Conservation (phyloP, 257 asterid species). For the Plantago ovata region DNA sequence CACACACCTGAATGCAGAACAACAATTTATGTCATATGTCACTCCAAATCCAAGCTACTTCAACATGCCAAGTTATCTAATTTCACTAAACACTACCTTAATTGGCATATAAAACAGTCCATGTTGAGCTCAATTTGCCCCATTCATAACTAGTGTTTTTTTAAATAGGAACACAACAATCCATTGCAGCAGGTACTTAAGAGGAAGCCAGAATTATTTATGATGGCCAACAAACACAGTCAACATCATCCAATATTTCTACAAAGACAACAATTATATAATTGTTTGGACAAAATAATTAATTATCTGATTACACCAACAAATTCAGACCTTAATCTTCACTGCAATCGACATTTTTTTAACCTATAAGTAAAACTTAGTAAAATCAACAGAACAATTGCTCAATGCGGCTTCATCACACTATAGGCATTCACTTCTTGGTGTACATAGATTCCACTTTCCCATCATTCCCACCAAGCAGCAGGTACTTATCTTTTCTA, state of each 20-base stretch:
- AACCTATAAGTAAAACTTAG: neutral
- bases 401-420: neutral
- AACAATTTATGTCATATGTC: too few species aligned
- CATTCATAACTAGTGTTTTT: too few species aligned
- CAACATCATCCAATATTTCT: slow-evolving; percentile 1
- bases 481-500: slow-evolving; percentile 89
- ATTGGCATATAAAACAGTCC: too few species aligned
- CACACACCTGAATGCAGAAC: too few species aligned
- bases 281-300: slow-evolving; percentile 21
- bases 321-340: neutral
- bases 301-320: slow-evolving; percentile 1
- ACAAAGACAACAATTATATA: slow-evolving; percentile 7
- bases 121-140: too few species aligned
- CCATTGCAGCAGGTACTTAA: neutral
- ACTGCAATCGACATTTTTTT: slow-evolving; percentile 5
- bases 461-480: slow-evolving; percentile 99
- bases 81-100: too few species aligned
- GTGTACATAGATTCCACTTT: slow-evolving; percentile 92
- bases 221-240: slow-evolving; percentile 1
- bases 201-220: slow-evolving; percentile 6
- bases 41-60: too few species aligned
- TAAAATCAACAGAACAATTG: neutral
- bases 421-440: slow-evolving; percentile 41
- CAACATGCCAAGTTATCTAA: too few species aligned
- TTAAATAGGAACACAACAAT: neutral